These are phyloP conservation scores for Leccinum subtestaceum DNA, from an alignment of 768 basidiomycete genomes.

Conservation along the genomic window DNA sequence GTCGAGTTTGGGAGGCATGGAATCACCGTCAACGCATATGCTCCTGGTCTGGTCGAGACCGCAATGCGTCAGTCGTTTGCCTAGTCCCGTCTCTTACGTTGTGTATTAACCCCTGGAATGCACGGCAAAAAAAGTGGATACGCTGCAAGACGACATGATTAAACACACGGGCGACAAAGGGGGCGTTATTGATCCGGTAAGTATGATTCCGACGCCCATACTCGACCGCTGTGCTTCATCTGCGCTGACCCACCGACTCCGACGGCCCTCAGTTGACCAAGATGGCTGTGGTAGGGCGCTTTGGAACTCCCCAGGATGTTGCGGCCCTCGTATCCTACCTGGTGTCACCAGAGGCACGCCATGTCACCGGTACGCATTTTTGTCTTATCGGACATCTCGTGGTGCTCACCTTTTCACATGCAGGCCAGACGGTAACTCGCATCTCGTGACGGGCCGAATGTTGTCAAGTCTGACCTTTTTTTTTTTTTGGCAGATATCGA, in stretches of 20 bases:
- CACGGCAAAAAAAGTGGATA: conserved; percentile 2
- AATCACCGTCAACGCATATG: conserved; percentile 37
- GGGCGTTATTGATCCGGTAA: conserved; percentile 18
- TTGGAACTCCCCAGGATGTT: conserved; percentile 31
- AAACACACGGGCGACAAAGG: conserved; percentile 12
- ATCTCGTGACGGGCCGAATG: too few relatives aligned
- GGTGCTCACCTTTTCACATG: too few relatives aligned
- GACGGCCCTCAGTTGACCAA: conserved; percentile 5
- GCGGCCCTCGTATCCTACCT: conserved; percentile 38
- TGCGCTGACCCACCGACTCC: neutral
- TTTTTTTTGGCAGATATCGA: too few relatives aligned
- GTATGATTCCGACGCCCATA: conserved; percentile 4
- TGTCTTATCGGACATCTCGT: too few relatives aligned
- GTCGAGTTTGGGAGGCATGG: conserved; percentile 29
- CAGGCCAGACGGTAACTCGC: too few relatives aligned
- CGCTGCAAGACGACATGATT: conserved; percentile 12
- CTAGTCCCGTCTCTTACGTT: neutral
- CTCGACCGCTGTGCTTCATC: neutral
- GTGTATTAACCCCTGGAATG: neutral
- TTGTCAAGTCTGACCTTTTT: too few relatives aligned
- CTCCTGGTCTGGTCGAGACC: conserved; percentile 31
- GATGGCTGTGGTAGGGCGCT: conserved; percentile 18
- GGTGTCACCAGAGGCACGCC: conserved; percentile 32
- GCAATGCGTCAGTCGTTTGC: conserved; percentile 25
- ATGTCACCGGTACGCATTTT: conserved; percentile 31